These are phyloP conservation scores for Neonectria sp. DNA, from an alignment of 2,329 filamentous ascomycete genomes.

Conservation along the genomic window DNA sequence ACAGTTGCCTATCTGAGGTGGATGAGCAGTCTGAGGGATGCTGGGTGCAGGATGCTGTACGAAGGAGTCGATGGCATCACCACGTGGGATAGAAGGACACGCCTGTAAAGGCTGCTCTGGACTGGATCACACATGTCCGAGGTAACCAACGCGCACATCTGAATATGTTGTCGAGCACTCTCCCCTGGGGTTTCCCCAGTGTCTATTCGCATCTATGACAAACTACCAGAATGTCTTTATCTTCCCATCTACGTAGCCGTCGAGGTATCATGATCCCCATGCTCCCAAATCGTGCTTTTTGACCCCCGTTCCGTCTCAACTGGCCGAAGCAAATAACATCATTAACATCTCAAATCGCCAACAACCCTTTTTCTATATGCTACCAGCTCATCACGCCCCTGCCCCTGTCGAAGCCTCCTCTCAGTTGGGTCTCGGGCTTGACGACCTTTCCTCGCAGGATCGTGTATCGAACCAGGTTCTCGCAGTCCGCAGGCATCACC, in stretches of 20 bases:
- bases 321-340: background rate
- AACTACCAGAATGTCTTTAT: background rate
- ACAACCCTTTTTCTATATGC: slow-evolving; percentile 10
- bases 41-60: background rate
- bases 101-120: background rate
- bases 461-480: slow-evolving; percentile 92
- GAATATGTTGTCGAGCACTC: background rate
- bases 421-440: slow-evolving; percentile 87
- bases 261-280: slow-evolving; percentile 17
- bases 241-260: slow-evolving; percentile 1
- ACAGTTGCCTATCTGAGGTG: background rate
- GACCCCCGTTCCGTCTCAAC: background rate
- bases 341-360: slow-evolving; percentile 7
- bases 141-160: background rate
- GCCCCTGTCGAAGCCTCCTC: slow-evolving; percentile 90
- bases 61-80: background rate
- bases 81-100: background rate
- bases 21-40: background rate
- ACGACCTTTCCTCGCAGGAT: slow-evolving; percentile 94
- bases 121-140: background rate
- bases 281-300: background rate
- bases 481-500: slow-evolving; percentile 89
- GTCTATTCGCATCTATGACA: slow-evolving; percentile 20
- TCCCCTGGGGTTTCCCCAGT: background rate
- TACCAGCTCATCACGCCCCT: slow-evolving; percentile 91